Conservation (phyloP, 1,139 yeast species). For the Lodderomyces parapsilosis region DNA sequence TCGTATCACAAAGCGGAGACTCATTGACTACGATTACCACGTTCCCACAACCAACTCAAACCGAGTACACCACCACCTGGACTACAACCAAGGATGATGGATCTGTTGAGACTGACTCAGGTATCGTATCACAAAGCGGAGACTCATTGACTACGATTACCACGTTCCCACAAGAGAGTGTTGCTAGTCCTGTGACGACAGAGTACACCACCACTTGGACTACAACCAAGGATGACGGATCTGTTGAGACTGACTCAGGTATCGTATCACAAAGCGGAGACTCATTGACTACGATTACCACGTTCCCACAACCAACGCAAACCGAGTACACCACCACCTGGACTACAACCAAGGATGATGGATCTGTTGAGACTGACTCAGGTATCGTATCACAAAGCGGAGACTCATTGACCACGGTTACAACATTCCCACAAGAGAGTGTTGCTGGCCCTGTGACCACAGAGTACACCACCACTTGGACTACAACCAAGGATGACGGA, state of each 20-base stretch:
- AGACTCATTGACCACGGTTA: slow-evolving; percentile 6
- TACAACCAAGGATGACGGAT: too few species aligned
- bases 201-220: slow-evolving; percentile 19
- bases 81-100: slow-evolving; percentile 15
- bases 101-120: slow-evolving; percentile 13
- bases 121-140: slow-evolving; percentile 8
- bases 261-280: slow-evolving; percentile 4
- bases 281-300: slow-evolving; percentile 5
- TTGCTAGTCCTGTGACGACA: slow-evolving; percentile 11
- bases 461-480: slow-evolving; percentile 13
- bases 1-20: slow-evolving; percentile 3
- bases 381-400: slow-evolving; percentile 4
- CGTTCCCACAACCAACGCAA: slow-evolving; percentile 7
- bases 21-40: slow-evolving; percentile 7
- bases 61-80: slow-evolving; percentile 13
- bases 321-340: too few species aligned
- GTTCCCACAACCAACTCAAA: slow-evolving; percentile 5
- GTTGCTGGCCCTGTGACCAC: slow-evolving; percentile 2
- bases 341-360: too few species aligned
- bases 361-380: too few species aligned
- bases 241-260: slow-evolving; percentile 9
- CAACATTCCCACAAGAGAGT: slow-evolving; percentile 7
- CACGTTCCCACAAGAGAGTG: slow-evolving; percentile 10
- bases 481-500: slow-evolving; percentile 16
- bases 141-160: slow-evolving; percentile 8